phyloP scores from a whole-genome alignment of 2,329 filamentous ascomycete species.

The Pyrenochaeta sp. region DNA sequence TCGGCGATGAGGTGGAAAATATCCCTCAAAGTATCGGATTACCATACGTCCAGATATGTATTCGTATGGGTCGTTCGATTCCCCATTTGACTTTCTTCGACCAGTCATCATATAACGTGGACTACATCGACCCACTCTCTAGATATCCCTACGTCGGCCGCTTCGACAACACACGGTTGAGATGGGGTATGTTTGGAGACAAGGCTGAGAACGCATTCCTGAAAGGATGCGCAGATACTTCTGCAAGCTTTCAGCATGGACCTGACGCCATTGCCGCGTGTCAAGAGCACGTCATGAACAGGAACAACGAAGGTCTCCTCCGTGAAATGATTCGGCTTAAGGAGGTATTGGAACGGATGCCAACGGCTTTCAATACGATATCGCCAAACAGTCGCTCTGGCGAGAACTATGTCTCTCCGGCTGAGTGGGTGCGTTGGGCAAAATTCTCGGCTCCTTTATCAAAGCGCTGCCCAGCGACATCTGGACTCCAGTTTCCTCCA shows the following conservation, averaged over 20 bases:
- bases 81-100: conserved; percentile 63
- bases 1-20: conserved; percentile 59
- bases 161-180: conserved; percentile 30
- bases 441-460: conserved; percentile 37
- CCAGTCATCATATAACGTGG: conserved; percentile 63
- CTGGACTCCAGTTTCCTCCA: conserved; percentile 32
- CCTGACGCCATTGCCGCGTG: conserved; percentile 34
- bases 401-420: conserved; percentile 33
- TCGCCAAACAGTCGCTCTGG: conserved; percentile 29
- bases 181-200: conserved; percentile 37
- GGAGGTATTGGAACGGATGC: conserved; percentile 34
- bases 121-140: conserved; percentile 58
- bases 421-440: conserved; percentile 35
- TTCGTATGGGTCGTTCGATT: conserved; percentile 61
- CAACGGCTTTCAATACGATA: conserved; percentile 32
- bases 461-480: conserved; percentile 33
- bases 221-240: conserved; percentile 35
- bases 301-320: conserved; percentile 33
- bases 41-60: conserved; percentile 62
- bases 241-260: conserved; percentile 34
- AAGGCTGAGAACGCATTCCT: conserved; percentile 34
- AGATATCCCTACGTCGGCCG: conserved; percentile 55
- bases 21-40: conserved; percentile 60
- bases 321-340: conserved; percentile 32
- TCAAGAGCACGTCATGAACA: conserved; percentile 35